Evolutionary conservation across 163 green algal species (phyloP).

Genomic region (Chlamydomonas reinhardtii): DNA sequence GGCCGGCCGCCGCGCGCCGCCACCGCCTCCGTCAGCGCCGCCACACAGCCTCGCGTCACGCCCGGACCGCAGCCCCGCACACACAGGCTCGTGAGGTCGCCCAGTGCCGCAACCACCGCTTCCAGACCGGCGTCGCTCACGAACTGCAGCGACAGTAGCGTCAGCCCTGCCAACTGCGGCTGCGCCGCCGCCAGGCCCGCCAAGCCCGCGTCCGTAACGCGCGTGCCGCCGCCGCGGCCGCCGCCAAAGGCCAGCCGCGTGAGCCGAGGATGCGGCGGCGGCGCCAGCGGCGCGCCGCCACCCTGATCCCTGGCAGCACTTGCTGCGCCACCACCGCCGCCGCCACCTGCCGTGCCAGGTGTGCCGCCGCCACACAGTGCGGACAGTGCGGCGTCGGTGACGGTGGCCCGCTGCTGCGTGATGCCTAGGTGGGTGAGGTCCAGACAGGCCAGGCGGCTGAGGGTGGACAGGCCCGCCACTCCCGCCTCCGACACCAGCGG

Average conservation of each 20-base stretch:
- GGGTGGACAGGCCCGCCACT: constrained; percentile 40
- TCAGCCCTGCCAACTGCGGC: constrained; percentile 62
- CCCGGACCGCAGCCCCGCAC: constrained; percentile 23
- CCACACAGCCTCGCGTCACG: constrained; percentile 27
- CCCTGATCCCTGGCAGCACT: too few relatives aligned
- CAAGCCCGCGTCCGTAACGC: constrained; percentile 62
- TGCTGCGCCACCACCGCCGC: too few relatives aligned
- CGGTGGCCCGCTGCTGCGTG: constrained; percentile 31
- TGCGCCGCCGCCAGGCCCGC: constrained; percentile 38
- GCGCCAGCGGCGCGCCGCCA: too few relatives aligned
- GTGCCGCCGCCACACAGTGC: constrained; percentile 17
- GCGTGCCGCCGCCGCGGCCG: constrained; percentile 33
- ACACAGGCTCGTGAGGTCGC: constrained; percentile 7
- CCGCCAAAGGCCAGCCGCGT: constrained; percentile 59
- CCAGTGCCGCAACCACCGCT: constrained; percentile 29
- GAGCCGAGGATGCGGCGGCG: constrained; percentile 15
- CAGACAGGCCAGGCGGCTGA: constrained; percentile 53
- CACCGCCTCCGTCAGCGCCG: constrained; percentile 8
- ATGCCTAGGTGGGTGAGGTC: constrained; percentile 61
- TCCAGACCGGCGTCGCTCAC: constrained; percentile 63
- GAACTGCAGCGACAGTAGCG: constrained; percentile 54
- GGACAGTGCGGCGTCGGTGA: constrained; percentile 52
- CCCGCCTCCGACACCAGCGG: constrained; percentile 64
- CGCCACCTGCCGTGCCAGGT: not conserved
- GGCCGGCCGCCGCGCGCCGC: not conserved